These are phyloP conservation scores for Penicillium roqueforti DNA, from an alignment of 495 filamentous ascomycete genomes.

Conservation along the genomic window DNA sequence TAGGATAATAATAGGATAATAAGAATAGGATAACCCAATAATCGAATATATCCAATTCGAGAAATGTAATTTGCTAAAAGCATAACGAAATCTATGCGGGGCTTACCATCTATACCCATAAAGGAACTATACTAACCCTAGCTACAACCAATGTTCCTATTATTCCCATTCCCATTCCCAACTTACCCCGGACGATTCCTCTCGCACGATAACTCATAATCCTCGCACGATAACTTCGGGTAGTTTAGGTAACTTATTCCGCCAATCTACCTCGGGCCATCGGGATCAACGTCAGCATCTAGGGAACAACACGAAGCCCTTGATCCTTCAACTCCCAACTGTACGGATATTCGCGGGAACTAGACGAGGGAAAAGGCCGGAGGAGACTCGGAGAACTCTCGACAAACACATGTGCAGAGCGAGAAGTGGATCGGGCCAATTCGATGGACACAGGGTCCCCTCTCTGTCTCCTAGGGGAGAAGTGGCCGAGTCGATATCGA, in stretches of 20 bases:
- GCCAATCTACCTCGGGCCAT: conserved; percentile 24
- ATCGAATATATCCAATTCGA: background rate
- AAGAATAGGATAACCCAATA: background rate
- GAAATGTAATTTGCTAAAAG: background rate
- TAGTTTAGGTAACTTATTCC: conserved; percentile 22
- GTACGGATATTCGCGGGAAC: conserved; percentile 25
- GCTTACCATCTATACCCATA: background rate
- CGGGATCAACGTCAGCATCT: conserved; percentile 5
- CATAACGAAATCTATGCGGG: background rate
- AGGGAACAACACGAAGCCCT: background rate
- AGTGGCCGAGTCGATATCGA: conserved; percentile 1
- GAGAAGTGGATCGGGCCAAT: conserved; percentile 5
- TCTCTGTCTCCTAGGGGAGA: conserved; percentile 17
- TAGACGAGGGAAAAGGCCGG: conserved; percentile 14
- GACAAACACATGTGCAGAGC: conserved; percentile 8
- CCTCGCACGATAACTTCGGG: conserved; percentile 13
- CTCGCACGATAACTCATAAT: conserved; percentile 5
- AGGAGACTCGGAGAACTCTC: conserved; percentile 30
- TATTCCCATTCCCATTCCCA: too few species aligned
- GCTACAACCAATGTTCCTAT: conserved; percentile 11
- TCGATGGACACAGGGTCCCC: background rate
- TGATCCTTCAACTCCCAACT: background rate
- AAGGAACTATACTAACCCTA: background rate
- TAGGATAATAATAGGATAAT: too few species aligned
- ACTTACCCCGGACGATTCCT: conserved; percentile 10